Evolutionary conservation across 2,329 filamentous ascomycete genomes (phyloP).

Genomic region (Colletotrichum coccodes): DNA sequence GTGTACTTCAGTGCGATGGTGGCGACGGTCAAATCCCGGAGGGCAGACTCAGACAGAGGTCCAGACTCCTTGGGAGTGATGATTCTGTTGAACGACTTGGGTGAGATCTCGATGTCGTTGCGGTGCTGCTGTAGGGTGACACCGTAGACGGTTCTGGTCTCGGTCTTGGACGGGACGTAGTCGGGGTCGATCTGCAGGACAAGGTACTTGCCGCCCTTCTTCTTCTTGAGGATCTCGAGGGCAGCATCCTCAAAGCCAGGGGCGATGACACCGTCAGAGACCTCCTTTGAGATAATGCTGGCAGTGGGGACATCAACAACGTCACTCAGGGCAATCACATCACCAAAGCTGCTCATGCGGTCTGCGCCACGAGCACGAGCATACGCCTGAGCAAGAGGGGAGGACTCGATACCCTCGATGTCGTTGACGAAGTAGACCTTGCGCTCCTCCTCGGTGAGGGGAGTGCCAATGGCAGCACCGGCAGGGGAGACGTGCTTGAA

Average conservation of each 20-base stretch:
- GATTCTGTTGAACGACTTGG: constrained; percentile 85
- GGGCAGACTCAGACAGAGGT: constrained; percentile 80
- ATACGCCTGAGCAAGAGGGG: constrained; percentile 91
- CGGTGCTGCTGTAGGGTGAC: constrained; percentile 89
- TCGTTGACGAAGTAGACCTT: constrained; percentile 99
- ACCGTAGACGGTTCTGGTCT: constrained; percentile 90
- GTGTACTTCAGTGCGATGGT: constrained; percentile 99
- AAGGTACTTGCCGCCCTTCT: constrained; percentile 97
- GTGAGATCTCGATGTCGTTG: constrained; percentile 89
- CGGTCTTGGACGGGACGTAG: constrained; percentile 82
- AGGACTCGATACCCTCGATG: constrained; percentile 87
- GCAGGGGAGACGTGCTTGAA: constrained; percentile 99
- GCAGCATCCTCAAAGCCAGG: constrained; percentile 87
- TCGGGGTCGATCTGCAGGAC: constrained; percentile 93
- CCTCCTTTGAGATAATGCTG: constrained; percentile 97
- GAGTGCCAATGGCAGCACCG: constrained; percentile 92
- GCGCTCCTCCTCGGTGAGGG: constrained; percentile 86
- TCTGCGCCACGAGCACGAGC: constrained; percentile 95
- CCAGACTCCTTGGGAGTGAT: constrained; percentile 85
- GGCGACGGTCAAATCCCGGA: constrained; percentile 91
- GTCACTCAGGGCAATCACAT: constrained; percentile 93
- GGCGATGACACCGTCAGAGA: constrained; percentile 96
- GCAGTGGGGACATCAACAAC: constrained; percentile 92
- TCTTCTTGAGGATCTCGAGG: constrained; percentile 92
- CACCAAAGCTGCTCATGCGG: constrained; percentile 98